These are phyloP conservation scores for Cephaloascus fragrans DNA, from an alignment of 805 yeast genomes.

Conservation along the genomic window DNA sequence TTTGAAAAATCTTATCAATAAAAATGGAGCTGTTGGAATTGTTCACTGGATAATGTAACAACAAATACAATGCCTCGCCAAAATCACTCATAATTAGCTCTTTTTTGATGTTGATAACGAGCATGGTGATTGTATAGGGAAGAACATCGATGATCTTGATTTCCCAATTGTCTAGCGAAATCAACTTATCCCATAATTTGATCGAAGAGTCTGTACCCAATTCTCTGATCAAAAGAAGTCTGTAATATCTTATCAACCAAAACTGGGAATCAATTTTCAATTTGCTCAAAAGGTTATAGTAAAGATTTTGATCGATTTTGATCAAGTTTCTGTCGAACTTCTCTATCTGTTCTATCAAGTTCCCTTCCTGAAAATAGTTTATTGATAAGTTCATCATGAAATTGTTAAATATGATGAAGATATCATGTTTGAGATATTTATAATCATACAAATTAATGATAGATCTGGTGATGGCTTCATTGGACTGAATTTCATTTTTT, in stretches of 20 bases:
- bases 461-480: constrained; percentile 3
- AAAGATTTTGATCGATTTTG: constrained; percentile 37
- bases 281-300: constrained; percentile 31
- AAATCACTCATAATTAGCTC: constrained; percentile 35
- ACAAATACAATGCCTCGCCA: constrained; percentile 33
- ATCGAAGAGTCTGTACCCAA: constrained; percentile 25
- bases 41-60: constrained; percentile 34
- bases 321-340: constrained; percentile 29
- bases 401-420: constrained; percentile 35
- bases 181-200: constrained; percentile 32
- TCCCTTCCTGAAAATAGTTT: constrained; percentile 31
- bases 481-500: constrained; percentile 1
- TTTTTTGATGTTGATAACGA: constrained; percentile 33
- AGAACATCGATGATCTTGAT: constrained; percentile 21
- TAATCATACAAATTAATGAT: constrained; percentile 23
- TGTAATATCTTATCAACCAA: constrained; percentile 41
- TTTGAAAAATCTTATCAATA: constrained; percentile 17
- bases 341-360: constrained; percentile 32
- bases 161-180: constrained; percentile 11
- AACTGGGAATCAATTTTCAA: constrained; percentile 37
- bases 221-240: constrained; percentile 36
- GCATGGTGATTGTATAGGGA: constrained; percentile 25
- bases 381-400: constrained; percentile 32
- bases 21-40: constrained; percentile 9
- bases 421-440: constrained; percentile 25